Percentiles rank a stretch among this genome's conserved stretches.
Conservation (phyloP, 2,329 filamentous ascomycete species). For the Colletotrichum orbiculare region DNA sequence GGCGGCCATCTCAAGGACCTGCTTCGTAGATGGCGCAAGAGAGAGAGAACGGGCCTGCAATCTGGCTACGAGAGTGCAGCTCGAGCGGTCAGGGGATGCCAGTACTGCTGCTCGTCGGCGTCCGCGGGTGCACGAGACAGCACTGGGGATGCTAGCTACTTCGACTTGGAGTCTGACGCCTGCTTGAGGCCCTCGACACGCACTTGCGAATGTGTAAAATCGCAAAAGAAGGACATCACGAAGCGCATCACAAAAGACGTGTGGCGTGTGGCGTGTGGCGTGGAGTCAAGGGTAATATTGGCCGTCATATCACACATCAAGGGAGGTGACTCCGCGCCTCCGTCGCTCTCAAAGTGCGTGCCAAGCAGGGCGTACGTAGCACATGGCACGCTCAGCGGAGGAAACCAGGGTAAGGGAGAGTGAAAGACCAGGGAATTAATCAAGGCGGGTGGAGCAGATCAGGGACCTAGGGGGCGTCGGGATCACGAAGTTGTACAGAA, state of each 20-base stretch:
- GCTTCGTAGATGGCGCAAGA: not conserved
- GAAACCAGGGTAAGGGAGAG: constrained; percentile 2
- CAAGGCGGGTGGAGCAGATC: constrained; percentile 17
- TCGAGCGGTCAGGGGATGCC: constrained; percentile 6
- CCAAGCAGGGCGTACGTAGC: not conserved
- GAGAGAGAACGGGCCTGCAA: constrained; percentile 3
- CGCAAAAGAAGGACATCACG: not conserved
- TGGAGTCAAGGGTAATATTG: not conserved
- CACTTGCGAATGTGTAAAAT: not conserved
- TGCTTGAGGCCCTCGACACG: not conserved
- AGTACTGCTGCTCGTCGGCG: not conserved
- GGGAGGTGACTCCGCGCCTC: not conserved
- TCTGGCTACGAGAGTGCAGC: constrained; percentile 16
- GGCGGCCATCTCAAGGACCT: too few relatives aligned
- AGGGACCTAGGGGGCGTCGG: constrained; percentile 5
- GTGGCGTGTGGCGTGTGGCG: not conserved
- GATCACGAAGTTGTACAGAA: constrained; percentile 3
- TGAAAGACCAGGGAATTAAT: constrained; percentile 5
- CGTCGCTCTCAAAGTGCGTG: not conserved
- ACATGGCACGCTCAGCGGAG: not conserved
- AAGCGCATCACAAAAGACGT: too few relatives aligned
- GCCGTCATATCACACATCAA: not conserved
- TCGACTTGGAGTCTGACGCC: not conserved
- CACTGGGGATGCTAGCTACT: not conserved
- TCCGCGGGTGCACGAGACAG: constrained; percentile 14